phyloP scores from a whole-genome alignment of 352 stramenopile species.

The Pythium plurisporium region DNA sequence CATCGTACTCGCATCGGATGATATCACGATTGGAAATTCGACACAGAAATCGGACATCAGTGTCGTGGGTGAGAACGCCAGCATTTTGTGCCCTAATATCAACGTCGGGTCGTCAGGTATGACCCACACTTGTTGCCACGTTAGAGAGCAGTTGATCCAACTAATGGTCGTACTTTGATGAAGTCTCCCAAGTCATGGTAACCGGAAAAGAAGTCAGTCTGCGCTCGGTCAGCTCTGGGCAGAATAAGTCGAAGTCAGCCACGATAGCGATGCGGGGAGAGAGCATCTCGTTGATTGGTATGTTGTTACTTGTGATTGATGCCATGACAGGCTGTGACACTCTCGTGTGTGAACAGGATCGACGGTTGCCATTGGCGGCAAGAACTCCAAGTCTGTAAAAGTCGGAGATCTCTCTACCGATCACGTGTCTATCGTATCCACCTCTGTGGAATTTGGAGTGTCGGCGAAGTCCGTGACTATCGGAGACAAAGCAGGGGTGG shows the following conservation, averaged over 20 bases:
- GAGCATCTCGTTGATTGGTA: slow-evolving; percentile 2
- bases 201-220: neutral
- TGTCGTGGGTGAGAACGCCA: neutral
- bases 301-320: neutral
- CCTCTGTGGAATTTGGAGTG: neutral
- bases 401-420: neutral
- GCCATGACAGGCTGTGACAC: neutral
- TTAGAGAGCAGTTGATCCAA: neutral
- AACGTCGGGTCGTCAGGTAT: slow-evolving; percentile 4
- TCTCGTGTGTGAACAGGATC: neutral
- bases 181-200: slow-evolving; percentile 1
- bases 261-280: neutral
- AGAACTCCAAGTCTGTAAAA: neutral
- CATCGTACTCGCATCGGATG: slow-evolving; percentile 1
- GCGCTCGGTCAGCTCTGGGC: neutral
- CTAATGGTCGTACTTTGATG: neutral
- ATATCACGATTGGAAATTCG: slow-evolving; percentile 17
- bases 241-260: neutral
- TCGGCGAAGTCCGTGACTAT: slow-evolving; percentile 7
- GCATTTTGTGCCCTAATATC: neutral
- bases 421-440: slow-evolving; percentile 2
- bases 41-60: neutral
- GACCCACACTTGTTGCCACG: too few relatives aligned
- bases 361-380: slow-evolving; percentile 8
- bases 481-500: slow-evolving; percentile 1